Percentiles rank a stretch among this genome's conserved stretches.
Conservation (phyloP, 805 yeast genomes). For the Nakazawaea pomicola region DNA sequence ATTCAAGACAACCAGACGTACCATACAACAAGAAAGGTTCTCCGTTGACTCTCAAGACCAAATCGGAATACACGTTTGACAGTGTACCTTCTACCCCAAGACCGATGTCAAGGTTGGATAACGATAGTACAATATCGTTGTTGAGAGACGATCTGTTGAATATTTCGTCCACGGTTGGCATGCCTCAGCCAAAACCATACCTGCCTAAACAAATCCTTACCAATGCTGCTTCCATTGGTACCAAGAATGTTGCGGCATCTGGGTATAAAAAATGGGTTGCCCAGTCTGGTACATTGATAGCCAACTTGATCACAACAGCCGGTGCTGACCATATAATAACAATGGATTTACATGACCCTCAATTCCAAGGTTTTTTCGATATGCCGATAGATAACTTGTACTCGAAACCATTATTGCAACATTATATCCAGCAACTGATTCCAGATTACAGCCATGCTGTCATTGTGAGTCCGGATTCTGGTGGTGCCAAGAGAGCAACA, state of each 20-base stretch:
- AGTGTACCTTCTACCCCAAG: constrained; percentile 45
- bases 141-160: constrained; percentile 4
- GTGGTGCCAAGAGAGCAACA: constrained; percentile 97
- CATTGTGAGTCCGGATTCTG: constrained; percentile 96
- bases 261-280: constrained; percentile 95
- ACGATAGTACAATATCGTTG: constrained; percentile 1
- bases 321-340: constrained; percentile 97
- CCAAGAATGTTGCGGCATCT: constrained; percentile 31
- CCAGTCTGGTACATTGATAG: constrained; percentile 89
- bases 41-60: constrained; percentile 40
- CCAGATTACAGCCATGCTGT: constrained; percentile 83
- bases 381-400: constrained; percentile 93
- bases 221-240: constrained; percentile 16
- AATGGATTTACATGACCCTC: constrained; percentile 97
- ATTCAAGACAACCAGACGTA: constrained; percentile 92
- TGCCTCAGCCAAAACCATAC: constrained; percentile 7
- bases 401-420: constrained; percentile 81
- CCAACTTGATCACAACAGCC: constrained; percentile 80
- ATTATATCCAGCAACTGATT: constrained; percentile 71
- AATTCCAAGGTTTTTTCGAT: constrained; percentile 95
- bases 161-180: not conserved
- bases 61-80: constrained; percentile 32
- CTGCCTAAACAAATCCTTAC: constrained; percentile 15
- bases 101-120: constrained; percentile 27
- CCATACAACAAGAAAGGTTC: constrained; percentile 79